Evolutionary conservation across 345 rosid species (phyloP), one percentile per base, ranked within the genome.

Genomic region (Gossypioides kirkii): DNA sequence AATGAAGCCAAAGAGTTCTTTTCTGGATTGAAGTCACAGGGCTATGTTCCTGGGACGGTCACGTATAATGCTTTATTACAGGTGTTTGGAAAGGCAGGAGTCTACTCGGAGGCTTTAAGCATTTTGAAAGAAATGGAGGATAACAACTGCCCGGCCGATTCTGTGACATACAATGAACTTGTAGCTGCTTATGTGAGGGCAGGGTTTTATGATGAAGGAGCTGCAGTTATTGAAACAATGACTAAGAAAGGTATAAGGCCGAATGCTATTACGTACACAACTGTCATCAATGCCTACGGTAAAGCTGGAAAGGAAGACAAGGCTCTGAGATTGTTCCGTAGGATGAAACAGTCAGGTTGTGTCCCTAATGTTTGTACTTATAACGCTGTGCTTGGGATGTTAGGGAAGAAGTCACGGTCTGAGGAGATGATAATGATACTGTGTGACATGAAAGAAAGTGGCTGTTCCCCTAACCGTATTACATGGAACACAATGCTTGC

Each of bases 401-500:
- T 91, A 60, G 97, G 96, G 69, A 91, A 87, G 83, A 94, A 84
- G 72, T 82, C 88, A 28, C 84, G 83, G 49, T 84, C 81, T 1
- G 87, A 80, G 76, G 94, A 88, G 59, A 94, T 94, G 98, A 78
- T 90, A 74, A 82, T 82, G 85, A 76, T 94, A 63, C 82, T 94
- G 3, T 53, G 75, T 26, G 96, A 94, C 73, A 94, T 94, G 97
- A 91, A 90, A 82, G 77, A 80, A 25, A 85, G 72, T 81, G 96
- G 94, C 64, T 94, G 96, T 82, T 76, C 86, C 22, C 98, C 98
- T 45, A 86, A 91, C 38, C 88, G 91, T n/a, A 69, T 89, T 26
- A 94, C 98, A 2, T 94, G 98, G 98, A 94, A 94, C 79, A 90
- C 97, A 8, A 84, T 91, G 93, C 92, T 94, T 77, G 84, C 90